Percentiles rank a stretch among this genome's conserved stretches.
Evolutionary conservation across 768 basidiomycete species (phyloP).

Genomic region (Leccinum sublutescens): DNA sequence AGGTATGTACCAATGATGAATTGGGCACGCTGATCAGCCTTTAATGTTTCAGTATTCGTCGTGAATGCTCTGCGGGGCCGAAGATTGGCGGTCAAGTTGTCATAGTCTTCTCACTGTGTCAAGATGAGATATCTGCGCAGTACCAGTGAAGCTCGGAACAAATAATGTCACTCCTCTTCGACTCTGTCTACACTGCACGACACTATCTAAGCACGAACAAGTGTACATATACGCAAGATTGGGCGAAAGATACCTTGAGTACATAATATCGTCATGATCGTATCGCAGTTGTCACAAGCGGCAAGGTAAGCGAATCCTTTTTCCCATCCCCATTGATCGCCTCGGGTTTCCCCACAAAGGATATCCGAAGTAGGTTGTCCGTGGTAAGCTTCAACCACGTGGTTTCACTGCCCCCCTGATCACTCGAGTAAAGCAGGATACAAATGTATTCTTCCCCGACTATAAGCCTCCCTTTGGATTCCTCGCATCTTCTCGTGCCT

Average conservation of each 20-base stretch:
- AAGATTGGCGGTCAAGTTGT: background rate
- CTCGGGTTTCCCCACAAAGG: background rate
- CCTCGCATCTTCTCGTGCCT: background rate
- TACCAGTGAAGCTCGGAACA: background rate
- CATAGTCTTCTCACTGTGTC: background rate
- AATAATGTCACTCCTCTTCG: background rate
- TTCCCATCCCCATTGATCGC: background rate
- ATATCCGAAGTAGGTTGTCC: constrained; percentile 6
- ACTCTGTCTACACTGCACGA: background rate
- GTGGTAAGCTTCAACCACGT: constrained; percentile 4
- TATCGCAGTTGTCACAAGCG: constrained; percentile 1
- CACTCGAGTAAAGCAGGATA: constrained; percentile 1
- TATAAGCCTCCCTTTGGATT: constrained; percentile 1
- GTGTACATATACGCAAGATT: background rate
- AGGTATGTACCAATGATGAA: background rate
- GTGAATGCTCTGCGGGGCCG: background rate
- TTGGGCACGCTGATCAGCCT: background rate
- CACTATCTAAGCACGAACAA: background rate
- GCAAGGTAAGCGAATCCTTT: background rate
- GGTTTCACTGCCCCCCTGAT: background rate
- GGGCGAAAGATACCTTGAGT: background rate
- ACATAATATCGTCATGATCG: background rate
- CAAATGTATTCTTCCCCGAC: constrained; percentile 6
- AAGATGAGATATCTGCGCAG: background rate
- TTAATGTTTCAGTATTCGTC: background rate